These are phyloP conservation scores for Phytophthora melonis DNA, from an alignment of 352 stramenopile species.

Conservation along the genomic window DNA sequence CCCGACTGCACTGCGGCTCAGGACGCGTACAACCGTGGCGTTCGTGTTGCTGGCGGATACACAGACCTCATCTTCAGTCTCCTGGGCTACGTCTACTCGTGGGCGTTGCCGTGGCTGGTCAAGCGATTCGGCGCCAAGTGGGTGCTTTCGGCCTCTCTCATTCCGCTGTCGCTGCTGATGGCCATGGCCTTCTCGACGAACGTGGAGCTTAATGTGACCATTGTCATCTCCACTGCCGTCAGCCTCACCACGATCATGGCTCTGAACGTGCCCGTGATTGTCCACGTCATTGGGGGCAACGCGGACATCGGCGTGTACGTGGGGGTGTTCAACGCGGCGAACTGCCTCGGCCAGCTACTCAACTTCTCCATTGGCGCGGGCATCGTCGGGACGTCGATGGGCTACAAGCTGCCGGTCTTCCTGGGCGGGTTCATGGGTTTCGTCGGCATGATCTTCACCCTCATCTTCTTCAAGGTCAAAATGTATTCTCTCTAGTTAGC, in stretches of 20 bases:
- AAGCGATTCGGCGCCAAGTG: constrained; percentile 39
- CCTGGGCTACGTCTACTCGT: constrained; percentile 53
- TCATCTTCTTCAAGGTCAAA: constrained; percentile 55
- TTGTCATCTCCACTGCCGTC: constrained; percentile 28
- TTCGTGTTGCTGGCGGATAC: constrained; percentile 40
- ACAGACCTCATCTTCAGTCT: constrained; percentile 54
- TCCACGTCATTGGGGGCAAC: constrained; percentile 29
- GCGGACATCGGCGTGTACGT: constrained; percentile 36
- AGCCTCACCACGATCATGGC: constrained; percentile 28
- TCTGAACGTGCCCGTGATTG: constrained; percentile 34
- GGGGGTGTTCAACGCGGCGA: constrained; percentile 33
- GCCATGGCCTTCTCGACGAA: constrained; percentile 22
- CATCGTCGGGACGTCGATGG: constrained; percentile 23
- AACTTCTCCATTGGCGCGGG: constrained; percentile 33
- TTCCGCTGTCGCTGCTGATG: constrained; percentile 30
- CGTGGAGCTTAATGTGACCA: constrained; percentile 22
- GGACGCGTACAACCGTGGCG: constrained; percentile 47
- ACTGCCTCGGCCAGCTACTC: constrained; percentile 36
- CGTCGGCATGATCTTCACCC: constrained; percentile 47
- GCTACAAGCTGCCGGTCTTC: constrained; percentile 38
- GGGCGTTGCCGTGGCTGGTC: constrained; percentile 52
- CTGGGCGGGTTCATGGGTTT: constrained; percentile 35
- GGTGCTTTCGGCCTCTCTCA: constrained; percentile 18
- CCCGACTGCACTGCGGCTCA: constrained; percentile 45
- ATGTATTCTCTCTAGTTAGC: constrained; percentile 44